Percentiles rank a stretch among this genome's conserved stretches.
phyloP scores from a whole-genome alignment of 306 rosid genomes.

The Gillenia trifoliata region DNA sequence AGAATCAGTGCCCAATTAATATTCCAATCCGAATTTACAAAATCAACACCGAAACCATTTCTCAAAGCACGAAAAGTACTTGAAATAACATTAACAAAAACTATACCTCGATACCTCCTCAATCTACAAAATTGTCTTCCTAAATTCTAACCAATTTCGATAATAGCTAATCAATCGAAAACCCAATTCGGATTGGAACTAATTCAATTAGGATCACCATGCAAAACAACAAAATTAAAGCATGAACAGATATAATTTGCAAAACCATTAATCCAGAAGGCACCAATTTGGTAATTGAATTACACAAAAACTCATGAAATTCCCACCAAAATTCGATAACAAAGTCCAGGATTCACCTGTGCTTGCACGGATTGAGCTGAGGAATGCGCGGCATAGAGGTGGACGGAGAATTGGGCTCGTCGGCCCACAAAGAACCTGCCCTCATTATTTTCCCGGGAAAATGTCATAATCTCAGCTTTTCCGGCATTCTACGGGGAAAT shows the following conservation, averaged over 20 bases:
- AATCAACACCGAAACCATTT: not conserved
- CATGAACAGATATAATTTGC: not conserved
- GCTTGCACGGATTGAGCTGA: conserved; percentile 10
- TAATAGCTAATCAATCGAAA: not conserved
- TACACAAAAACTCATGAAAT: not conserved
- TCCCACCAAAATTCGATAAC: not conserved
- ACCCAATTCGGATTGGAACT: not conserved
- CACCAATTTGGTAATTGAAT: not conserved
- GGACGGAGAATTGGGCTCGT: conserved; percentile 34
- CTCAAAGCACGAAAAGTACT: not conserved
- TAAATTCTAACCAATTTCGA: not conserved
- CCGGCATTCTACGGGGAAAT: conserved; percentile 18
- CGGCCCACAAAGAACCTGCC: conserved; percentile 32
- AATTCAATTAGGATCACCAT: not conserved
- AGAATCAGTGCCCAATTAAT: not conserved
- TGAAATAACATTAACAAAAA: not conserved
- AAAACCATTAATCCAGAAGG: not conserved
- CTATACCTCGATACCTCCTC: not conserved
- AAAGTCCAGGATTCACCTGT: conserved; percentile 18
- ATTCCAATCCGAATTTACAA: not conserved
- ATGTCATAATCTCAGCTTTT: conserved; percentile 25
- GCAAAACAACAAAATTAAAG: not conserved
- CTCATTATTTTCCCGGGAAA: conserved; percentile 35
- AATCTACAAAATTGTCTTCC: not conserved
- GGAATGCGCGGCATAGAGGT: conserved; percentile 27